Percentiles rank a stretch among this genome's conserved stretches.
These are phyloP conservation scores for Hysterangium stoloniferum DNA, from an alignment of 768 basidiomycete genomes.

Conservation along the genomic window DNA sequence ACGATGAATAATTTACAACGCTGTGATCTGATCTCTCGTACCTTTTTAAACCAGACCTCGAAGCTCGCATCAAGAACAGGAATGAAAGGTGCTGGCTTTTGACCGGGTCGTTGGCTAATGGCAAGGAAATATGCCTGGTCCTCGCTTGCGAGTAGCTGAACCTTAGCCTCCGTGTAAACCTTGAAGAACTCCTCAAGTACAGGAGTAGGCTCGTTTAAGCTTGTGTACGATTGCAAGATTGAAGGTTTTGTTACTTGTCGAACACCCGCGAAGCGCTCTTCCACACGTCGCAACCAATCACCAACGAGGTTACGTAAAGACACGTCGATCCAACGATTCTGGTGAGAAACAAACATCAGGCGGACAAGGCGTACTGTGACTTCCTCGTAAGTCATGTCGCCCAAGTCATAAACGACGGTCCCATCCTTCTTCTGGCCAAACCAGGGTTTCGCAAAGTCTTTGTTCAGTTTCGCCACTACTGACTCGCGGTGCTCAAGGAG, in stretches of 20 bases:
- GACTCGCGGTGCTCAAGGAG: conserved; percentile 80
- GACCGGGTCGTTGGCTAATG: conserved; percentile 90
- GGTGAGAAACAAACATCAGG: conserved; percentile 89
- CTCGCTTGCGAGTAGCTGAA: conserved; percentile 86
- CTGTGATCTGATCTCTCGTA: conserved; percentile 27
- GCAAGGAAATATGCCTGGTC: conserved; percentile 95
- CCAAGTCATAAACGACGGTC: conserved; percentile 71
- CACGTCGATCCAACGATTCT: conserved; percentile 88
- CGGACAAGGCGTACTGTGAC: conserved; percentile 85
- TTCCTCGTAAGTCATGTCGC: conserved; percentile 99
- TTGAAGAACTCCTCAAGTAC: conserved; percentile 82
- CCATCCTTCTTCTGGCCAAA: conserved; percentile 97
- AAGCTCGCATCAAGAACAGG: conserved; percentile 89
- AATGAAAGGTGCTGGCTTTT: conserved; percentile 98
- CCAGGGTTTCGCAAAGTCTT: conserved; percentile 94
- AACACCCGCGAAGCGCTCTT: conserved; percentile 91
- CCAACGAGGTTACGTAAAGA: conserved; percentile 90
- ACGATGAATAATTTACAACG: too few species aligned
- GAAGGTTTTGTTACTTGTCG: conserved; percentile 75
- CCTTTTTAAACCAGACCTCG: conserved; percentile 99
- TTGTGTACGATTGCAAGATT: conserved; percentile 70
- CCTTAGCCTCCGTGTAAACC: conserved; percentile 71
- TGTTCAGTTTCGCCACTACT: conserved; percentile 87
- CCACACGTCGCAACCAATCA: conserved; percentile 93
- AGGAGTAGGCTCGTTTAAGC: conserved; percentile 72